Evolutionary conservation across 2,329 filamentous ascomycete genomes (phyloP).

Genomic region (Cylindrodendrum hubeiense): DNA sequence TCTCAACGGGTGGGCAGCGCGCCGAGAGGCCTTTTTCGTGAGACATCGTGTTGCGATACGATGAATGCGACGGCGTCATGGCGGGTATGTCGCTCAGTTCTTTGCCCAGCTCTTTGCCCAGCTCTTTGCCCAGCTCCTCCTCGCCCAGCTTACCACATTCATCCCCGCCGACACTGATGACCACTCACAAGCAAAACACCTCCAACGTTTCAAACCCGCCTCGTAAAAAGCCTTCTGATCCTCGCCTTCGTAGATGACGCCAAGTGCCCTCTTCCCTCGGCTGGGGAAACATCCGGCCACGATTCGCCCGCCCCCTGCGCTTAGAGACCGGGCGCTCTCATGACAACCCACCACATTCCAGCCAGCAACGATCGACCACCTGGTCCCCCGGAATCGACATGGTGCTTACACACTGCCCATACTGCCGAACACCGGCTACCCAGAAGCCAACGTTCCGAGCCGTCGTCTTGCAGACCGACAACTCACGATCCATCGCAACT

Average conservation of each 20-base stretch:
- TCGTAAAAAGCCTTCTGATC: not conserved
- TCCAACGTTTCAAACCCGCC: not conserved
- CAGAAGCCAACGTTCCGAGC: no score
- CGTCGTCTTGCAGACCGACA: no score
- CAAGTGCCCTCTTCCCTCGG: not conserved
- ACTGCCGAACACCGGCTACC: no score
- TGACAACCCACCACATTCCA: slow-evolving; percentile 21
- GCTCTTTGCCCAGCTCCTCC: not conserved
- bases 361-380: not conserved
- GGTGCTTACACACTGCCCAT: not conserved
- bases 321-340: slow-evolving; percentile 3
- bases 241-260: not conserved
- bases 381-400: not conserved
- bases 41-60: slow-evolving; percentile 10
- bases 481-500: not conserved
- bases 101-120: not conserved
- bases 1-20: not conserved
- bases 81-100: no score
- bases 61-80: slow-evolving; percentile 17
- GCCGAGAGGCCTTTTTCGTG: not conserved
- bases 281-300: not conserved
- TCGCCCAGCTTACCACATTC: not conserved
- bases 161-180: not conserved
- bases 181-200: not conserved
- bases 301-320: not conserved